Evolutionary conservation across 2,329 filamentous ascomycete species (phyloP), one percentile per base, ranked within the genome.

Genomic region (Oidium heveae): DNA sequence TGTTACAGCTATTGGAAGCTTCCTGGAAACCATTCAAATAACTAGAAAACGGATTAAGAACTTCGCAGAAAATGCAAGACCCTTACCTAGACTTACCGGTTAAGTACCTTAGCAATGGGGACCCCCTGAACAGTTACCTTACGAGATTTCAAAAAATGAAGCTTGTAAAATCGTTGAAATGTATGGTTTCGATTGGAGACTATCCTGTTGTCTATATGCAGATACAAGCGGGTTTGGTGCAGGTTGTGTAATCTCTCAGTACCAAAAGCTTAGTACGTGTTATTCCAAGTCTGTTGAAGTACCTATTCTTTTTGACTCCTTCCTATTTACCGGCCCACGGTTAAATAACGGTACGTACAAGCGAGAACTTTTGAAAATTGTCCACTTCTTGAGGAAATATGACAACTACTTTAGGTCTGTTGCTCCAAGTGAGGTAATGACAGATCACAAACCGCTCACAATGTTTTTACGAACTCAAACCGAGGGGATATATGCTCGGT

Each of bases 11-110:
- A 24, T 34, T 18, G 4, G 52, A 46, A 24, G 16, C 8, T 54
- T 54, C 18, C 9, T 54, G 8, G 43, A 16, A 24, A 36, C 39
- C 4, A 54, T 54, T 16, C 34, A 36, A 54, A 46, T 47, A 22
- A 46, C 22, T 4, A 36, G 52, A 24, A 33, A 36, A 34, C 47
- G 43, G 52, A 34, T 46, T 47, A 54, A 54, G 41, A 54, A 54
- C 24, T 54, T 54, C 32, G 39, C 16, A 16, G 41, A 54, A 28
- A 54, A 47, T 46, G 12, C 16, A 34, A 46, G 52, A 34, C 52
- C 39, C 5, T 36, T 54, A 22, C 2, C 52, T 9, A 24, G 52
- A 49, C 20, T 54, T 13, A 54, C 52, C 8, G 41, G 52, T 33
- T 47, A 34, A 49, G 52, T 47, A 18, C 9, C 37, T 16, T 54